Percentiles rank a stretch among this genome's conserved stretches.
These are phyloP conservation scores for Fusarium subglutinans DNA, from an alignment of 2,329 filamentous ascomycete species.

Conservation along the genomic window DNA sequence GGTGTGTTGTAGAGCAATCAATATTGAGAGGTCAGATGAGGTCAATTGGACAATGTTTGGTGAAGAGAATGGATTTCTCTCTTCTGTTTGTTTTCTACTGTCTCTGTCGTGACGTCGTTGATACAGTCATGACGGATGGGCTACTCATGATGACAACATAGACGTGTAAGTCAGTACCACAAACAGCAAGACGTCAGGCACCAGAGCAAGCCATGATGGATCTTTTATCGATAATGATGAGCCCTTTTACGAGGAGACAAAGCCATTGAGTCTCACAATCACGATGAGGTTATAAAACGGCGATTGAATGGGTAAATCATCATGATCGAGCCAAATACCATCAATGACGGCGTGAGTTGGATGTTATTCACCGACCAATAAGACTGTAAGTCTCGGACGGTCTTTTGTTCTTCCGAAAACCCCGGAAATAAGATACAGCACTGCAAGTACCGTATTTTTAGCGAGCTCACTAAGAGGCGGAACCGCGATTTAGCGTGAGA, in stretches of 20 bases:
- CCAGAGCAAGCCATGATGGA: constrained; percentile 10
- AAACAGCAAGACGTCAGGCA: constrained; percentile 12
- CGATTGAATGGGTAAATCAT: constrained; percentile 10
- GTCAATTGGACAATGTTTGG: constrained; percentile 3
- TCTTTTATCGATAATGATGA: background rate
- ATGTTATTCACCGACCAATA: background rate
- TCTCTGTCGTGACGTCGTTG: constrained; percentile 32
- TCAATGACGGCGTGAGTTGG: constrained; percentile 28
- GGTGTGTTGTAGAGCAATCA: background rate
- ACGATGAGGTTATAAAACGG: constrained; percentile 6
- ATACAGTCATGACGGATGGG: constrained; percentile 31
- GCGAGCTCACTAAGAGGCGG: constrained; percentile 32
- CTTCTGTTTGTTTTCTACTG: constrained; percentile 11
- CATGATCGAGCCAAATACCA: constrained; percentile 7
- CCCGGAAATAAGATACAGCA: background rate
- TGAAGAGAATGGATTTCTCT: background rate
- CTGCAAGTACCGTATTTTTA: background rate
- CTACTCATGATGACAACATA: constrained; percentile 39
- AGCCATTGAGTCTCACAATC: background rate
- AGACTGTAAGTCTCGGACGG: background rate
- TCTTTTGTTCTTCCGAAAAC: constrained; percentile 9
- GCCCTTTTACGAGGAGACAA: background rate
- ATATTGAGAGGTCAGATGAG: background rate
- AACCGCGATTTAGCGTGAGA: constrained; percentile 41
- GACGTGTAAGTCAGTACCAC: constrained; percentile 20